Evolutionary conservation across 2,329 filamentous ascomycete genomes (phyloP).

Genomic region (Trichoderma simmonsii): DNA sequence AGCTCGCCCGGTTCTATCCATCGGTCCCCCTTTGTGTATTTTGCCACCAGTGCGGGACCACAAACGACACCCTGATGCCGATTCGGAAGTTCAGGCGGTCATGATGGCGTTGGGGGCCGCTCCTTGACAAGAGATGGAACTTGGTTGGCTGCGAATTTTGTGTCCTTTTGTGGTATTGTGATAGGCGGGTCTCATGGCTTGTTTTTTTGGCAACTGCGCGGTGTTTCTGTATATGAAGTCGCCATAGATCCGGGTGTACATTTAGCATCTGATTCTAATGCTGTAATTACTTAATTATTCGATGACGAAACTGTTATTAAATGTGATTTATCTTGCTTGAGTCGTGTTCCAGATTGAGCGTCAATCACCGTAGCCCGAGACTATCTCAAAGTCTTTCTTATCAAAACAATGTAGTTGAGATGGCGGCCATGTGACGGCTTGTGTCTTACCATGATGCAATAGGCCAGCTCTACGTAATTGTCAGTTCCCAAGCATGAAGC

Average conservation of each 20-base stretch:
- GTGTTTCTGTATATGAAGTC: constrained; percentile 27
- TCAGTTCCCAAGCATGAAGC: neutral
- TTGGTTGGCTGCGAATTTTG: neutral
- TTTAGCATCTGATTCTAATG: constrained; percentile 42
- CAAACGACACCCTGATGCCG: neutral
- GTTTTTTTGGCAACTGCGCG: constrained; percentile 12
- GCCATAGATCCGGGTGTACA: constrained; percentile 29
- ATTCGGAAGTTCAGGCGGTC: constrained; percentile 2
- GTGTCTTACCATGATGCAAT: neutral
- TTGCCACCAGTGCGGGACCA: neutral
- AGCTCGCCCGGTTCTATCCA: neutral
- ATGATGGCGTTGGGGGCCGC: neutral
- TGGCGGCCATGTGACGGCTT: neutral
- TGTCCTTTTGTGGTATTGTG: constrained; percentile 17
- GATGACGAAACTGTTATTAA: neutral
- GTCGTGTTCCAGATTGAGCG: neutral
- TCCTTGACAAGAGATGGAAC: neutral
- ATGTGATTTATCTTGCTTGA: neutral
- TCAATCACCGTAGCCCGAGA: neutral
- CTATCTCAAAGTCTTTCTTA: neutral
- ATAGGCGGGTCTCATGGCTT: constrained; percentile 11
- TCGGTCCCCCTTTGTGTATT: neutral
- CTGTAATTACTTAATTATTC: constrained; percentile 38
- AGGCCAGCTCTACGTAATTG: neutral
- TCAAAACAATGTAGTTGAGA: neutral